Evolutionary conservation across 1,284 basidiomycete genomes (phyloP), one percentile per base, ranked within the genome.

Genomic region (Termitomyces sp.): DNA sequence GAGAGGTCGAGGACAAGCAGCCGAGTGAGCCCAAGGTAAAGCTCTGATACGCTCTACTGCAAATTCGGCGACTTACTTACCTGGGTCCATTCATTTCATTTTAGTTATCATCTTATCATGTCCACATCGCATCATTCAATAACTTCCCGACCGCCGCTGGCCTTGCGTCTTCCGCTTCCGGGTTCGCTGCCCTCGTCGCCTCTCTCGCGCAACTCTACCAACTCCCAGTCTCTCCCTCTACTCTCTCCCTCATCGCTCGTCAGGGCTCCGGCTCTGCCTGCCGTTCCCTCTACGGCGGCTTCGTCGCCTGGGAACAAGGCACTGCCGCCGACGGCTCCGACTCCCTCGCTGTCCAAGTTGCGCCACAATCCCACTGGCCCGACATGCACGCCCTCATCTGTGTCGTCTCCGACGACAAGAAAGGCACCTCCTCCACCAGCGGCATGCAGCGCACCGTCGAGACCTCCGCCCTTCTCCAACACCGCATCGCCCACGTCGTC

Each of bases 81-180:
- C 19, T 47, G 3, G 30, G 18, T 35, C 57, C 46, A 38, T 13
- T 13, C 30, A 11, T n/a, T n/a, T 5, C 21, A 24, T n/a, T n/a
- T n/a, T n/a, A 93, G 87, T 72, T 96, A 48, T 88, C 93, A 0
- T 66, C 77, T 14, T 88, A 76, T 69, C 73, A 79, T 28, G 81
- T 97, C 2, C 91, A 92, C 72, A 94, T 99, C 59, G 84, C 84
- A 55, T 98, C 95, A 9, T 88, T 86, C 74, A 99, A 99, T 82
- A 99, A 99, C 78, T 99, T 99, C 78, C 96, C 96, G 21, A 99
- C 96, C 5, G 97, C 97, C 7, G 97, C 96, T 0, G 97, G 96
- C 10, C 86, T 99, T 35, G 96, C 97, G 0, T 98, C 96, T 0
- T 97, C 94, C 28, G 96, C 97, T 0, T 93, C 95, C 0, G 96